Percentiles rank a stretch among this genome's conserved stretches.
These are phyloP conservation scores for Periconia sp. DNA, from an alignment of 2,329 filamentous ascomycete genomes.

Conservation along the genomic window DNA sequence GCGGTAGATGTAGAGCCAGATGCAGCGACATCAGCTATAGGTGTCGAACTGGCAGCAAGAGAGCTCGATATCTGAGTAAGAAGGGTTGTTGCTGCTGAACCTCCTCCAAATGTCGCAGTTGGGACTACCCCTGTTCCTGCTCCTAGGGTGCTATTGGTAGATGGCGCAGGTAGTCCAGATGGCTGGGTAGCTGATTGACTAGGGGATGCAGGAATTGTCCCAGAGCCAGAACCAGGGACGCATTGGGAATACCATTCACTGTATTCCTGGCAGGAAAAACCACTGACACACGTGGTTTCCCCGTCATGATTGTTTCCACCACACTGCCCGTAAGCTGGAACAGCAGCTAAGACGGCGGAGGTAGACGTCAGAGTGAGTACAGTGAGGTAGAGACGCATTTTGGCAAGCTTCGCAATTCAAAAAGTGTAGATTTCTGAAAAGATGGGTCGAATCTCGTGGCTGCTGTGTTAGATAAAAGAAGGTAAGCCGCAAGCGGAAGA, in stretches of 20 bases:
- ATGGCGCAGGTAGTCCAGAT: neutral
- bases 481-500: too few species aligned
- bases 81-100: too few species aligned
- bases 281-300: conserved; percentile 47
- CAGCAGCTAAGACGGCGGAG: conserved; percentile 33
- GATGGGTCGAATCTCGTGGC: too few species aligned
- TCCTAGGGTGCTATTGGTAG: neutral
- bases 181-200: neutral
- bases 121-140: neutral
- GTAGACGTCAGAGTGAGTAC: conserved; percentile 35
- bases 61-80: neutral
- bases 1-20: conserved; percentile 14
- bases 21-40: conserved; percentile 1
- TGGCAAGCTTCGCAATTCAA: too few species aligned
- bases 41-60: neutral
- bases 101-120: too few species aligned
- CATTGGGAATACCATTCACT: conserved; percentile 58
- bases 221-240: conserved; percentile 16
- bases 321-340: conserved; percentile 51
- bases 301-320: conserved; percentile 51
- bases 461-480: too few species aligned
- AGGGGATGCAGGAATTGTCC: conserved; percentile 8
- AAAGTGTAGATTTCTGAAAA: too few species aligned
- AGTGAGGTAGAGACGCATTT: conserved; percentile 35
- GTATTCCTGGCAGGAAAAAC: conserved; percentile 45